Evolutionary conservation across 2,329 filamentous ascomycete genomes (phyloP), one percentile per base, ranked within the genome.

Genomic region (Pseudogymnoascus destructans): DNA sequence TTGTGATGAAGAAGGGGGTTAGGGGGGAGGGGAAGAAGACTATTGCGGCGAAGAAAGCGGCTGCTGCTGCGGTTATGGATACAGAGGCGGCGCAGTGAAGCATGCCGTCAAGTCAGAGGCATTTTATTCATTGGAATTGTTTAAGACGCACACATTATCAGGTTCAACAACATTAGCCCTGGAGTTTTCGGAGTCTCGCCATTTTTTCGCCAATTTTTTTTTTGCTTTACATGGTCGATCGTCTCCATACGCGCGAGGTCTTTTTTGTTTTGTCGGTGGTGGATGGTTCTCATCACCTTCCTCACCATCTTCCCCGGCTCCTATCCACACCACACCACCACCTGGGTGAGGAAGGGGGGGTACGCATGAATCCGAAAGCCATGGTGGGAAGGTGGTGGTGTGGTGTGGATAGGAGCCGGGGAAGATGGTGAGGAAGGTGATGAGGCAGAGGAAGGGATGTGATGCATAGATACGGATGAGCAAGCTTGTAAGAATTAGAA

Each of bases 111-210:
- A 30, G 2, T 5, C 1, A 3, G 9, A 11, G 36, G 36, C 9
- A 40, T n/a, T 21, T 21, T 13, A 21, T 42, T 42, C 19, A 42
- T 42, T n/a, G n/a, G n/a, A n/a, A n/a, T n/a, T 21, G 17, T 49
- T 49, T 49, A n/a, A n/a, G n/a, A 27, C 42, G 25, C n/a, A 38
- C 32, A n/a, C 32, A n/a, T 49, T 17, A 27, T 49, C 23, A 49
- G 42, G 42, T 49, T 49, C 42, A 49, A 49, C 42, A 49, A 49
- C 42, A 49, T 46, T 49, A 49, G 42, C 42, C 42, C 42, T 49
- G 42, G 42, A 49, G 42, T 49, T 46, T 46, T 49, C 21, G 42
- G 42, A 49, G 42, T 49, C 10, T 15, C 3, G 10, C 38, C 35
- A 3, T 13, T 3, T 46, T 25, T n/a, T n/a, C 3, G 9, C 36